A percentile compares a stretch with the other conserved stretches of the same genome.
phyloP scores from a whole-genome alignment of 495 filamentous ascomycete species.

The Penicillium argentinense region DNA sequence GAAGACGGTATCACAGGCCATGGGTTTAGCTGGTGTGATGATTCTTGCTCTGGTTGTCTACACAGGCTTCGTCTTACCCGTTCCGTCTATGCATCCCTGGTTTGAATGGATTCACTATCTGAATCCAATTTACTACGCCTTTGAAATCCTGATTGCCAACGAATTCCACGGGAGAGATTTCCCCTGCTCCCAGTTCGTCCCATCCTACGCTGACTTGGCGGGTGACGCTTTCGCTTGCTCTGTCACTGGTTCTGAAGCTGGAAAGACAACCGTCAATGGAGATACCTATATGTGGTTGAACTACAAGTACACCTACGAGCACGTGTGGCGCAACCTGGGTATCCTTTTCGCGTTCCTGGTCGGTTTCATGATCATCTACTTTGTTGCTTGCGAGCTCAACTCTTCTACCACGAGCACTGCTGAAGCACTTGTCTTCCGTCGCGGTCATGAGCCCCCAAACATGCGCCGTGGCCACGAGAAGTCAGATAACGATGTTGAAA shows the following conservation, averaged over 20 bases:
- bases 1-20: constrained; percentile 47
- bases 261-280: constrained; percentile 29
- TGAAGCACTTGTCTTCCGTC: constrained; percentile 43
- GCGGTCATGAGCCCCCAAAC: constrained; percentile 29
- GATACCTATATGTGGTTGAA: constrained; percentile 34
- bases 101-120: constrained; percentile 47
- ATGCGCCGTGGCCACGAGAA: constrained; percentile 17
- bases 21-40: constrained; percentile 44
- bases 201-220: constrained; percentile 42
- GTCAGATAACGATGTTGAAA: constrained; percentile 22
- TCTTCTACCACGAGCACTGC: constrained; percentile 34
- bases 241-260: constrained; percentile 50
- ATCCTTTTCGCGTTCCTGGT: constrained; percentile 61
- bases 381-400: constrained; percentile 39
- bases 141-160: constrained; percentile 43
- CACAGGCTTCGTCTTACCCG: constrained; percentile 58
- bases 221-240: constrained; percentile 37
- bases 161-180: constrained; percentile 60
- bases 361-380: constrained; percentile 53
- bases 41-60: constrained; percentile 46
- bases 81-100: constrained; percentile 50
- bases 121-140: constrained; percentile 45
- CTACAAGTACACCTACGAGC: constrained; percentile 52
- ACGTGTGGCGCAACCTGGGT: constrained; percentile 67
- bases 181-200: constrained; percentile 46